Conservation (phyloP, 1,139 yeast species). For the Schwanniomyces etchellsii region DNA sequence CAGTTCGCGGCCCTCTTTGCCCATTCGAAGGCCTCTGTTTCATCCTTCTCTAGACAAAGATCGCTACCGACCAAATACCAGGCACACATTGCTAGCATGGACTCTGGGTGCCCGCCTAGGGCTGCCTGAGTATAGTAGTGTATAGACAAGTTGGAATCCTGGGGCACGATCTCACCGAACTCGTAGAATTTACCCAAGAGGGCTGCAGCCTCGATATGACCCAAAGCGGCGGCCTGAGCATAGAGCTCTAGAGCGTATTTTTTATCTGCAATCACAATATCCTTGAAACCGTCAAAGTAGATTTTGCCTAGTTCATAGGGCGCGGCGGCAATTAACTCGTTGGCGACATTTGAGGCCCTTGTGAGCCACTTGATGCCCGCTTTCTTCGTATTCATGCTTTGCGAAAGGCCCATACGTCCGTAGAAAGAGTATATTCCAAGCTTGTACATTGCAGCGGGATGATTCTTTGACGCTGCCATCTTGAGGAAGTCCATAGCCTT, state of each 20-base stretch:
- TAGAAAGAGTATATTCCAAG: constrained; percentile 82
- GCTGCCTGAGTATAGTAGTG: constrained; percentile 95
- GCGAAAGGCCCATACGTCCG: constrained; percentile 76
- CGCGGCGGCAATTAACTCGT: constrained; percentile 82
- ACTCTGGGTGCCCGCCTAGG: constrained; percentile 75
- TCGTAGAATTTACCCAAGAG: constrained; percentile 82
- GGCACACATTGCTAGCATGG: constrained; percentile 93
- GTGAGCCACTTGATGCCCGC: constrained; percentile 91
- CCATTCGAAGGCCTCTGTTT: constrained; percentile 90
- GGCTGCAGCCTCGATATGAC: constrained; percentile 76
- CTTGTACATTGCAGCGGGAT: constrained; percentile 93
- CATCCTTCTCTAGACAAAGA: constrained; percentile 73
- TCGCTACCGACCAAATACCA: constrained; percentile 94
- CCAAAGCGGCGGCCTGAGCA: constrained; percentile 85
- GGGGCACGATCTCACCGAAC: constrained; percentile 72
- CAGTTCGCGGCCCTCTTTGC: constrained; percentile 78
- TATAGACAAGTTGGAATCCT: constrained; percentile 78
- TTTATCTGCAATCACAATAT: constrained; percentile 77
- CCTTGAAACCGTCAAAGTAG: constrained; percentile 78
- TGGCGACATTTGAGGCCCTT: constrained; percentile 80
- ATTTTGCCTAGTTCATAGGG: constrained; percentile 90
- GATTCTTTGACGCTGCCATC: constrained; percentile 86
- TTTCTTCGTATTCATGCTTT: constrained; percentile 65
- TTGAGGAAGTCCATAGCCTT: constrained; percentile 79
- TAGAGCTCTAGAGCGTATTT: constrained; percentile 83